Base-by-base conservation (phyloP, 495 filamentous ascomycete species). In the Tricharina praecox region DNA sequence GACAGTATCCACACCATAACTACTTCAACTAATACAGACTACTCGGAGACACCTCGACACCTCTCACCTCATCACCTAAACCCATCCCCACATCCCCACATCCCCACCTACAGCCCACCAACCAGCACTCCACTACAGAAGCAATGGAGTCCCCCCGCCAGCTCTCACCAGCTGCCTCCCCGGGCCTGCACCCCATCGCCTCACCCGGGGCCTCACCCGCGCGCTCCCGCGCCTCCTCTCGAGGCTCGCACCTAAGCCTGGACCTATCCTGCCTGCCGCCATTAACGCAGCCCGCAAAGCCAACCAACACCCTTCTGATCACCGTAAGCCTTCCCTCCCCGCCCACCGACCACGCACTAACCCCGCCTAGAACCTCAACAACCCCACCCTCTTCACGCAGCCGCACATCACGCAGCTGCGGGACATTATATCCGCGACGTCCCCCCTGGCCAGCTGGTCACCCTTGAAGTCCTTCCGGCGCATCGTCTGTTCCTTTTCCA, bases 301-400 rank as follows among this genome's bases (percentile, higher is more conserved):
- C 88, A 26, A 81, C 84, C 49, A 97, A 97, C 67, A 95, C 86
- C 0, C 82, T 97, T 42, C 72, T 97, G 48, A 85, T 97, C 64
- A 90, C 85, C 54, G 68, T 67, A 54, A 16, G 20, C 3, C 45
- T 30, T 35, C 34, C 35, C 42, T 21, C 38, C 4, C 8, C 33
- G 8, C 5, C 45, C 13, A 9, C 2, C n/a, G 4, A 36, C 30
- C 15, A 23, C 23, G 25, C 4, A 15, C 48, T 51, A 19, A 56
- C 48, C 13, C 30, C 21, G 2, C 5, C 32, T 54, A 72, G 68
- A 84, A 93, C 64, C 77, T 97, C 26, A 67, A 78, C 55, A 76
- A 85, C 59, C 68, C 75, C 13, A 67, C 74, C 44, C 77, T 92
- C 63, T 97, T 97, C 73, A 71, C 76, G 51, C 71, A 84, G 0